Base-by-base conservation (phyloP, 768 basidiomycete species). In the Hericium coralloides region DNA sequence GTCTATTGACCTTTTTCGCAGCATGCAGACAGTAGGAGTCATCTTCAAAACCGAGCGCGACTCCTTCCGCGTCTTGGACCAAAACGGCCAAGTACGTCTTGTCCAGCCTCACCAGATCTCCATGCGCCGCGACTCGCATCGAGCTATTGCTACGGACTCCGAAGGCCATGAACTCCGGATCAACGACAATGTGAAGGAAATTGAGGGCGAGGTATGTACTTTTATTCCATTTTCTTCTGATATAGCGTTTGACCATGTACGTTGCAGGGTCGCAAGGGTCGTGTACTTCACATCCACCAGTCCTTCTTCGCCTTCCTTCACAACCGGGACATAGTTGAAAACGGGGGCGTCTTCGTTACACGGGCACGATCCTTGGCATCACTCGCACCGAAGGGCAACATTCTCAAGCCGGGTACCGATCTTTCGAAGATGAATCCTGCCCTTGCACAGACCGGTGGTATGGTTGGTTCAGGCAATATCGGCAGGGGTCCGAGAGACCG, bases 1-100 rank as follows among this genome's bases (percentile, higher is more conserved):
- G 23, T 45, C 14, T 18, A n/a, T 50, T 26, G 56, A 41, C 53
- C 10, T 45, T 31, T 38, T 18, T 12, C 26, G 25, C 63, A 98
- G 94, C 70, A 79, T 83, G 31, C 90, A 94, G 69, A 95, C 94
- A 4, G 92, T 94, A 38, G 97, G 94, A 68, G 92, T 98, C 58
- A 97, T 98, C 61, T 97, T 88, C 80, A 95, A 95, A 70, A 95
- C 94, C 1, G 97, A 98, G 68, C 85, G 93, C 14, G 92, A 93
- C 67, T 85, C 92, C 8, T 93, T 99, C 82, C 91, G 94, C 56
- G 89, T 99, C 2, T 78, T 99, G 53, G 95, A 98, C 66, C 97
- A 98, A 68, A 87, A 92, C 63, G 92, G 93, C 1, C 86, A 92
- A 72, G 81, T 90, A 15, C 88, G 92, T 15, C 78, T 89, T 7